Percentiles rank a stretch among this genome's conserved stretches.
Conservation (phyloP, 1,139 yeast species). For the Debaryomycetaceae sp. region DNA sequence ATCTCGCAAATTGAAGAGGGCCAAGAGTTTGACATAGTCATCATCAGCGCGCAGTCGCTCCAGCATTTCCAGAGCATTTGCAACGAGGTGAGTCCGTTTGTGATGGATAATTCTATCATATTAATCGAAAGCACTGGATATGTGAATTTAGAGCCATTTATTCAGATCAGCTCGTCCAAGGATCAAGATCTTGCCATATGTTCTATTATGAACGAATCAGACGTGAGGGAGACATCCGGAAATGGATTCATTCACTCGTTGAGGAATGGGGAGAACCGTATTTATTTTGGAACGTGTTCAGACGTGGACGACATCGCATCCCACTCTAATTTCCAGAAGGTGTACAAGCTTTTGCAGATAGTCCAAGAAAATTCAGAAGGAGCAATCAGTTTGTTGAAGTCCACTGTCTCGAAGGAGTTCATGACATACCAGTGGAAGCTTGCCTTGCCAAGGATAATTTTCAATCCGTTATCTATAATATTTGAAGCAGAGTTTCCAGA, state of each 20-base stretch:
- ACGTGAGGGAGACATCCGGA: slow-evolving; percentile 42
- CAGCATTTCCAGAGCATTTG: slow-evolving; percentile 40
- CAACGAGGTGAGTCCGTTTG: slow-evolving; percentile 22
- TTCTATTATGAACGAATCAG: slow-evolving; percentile 65
- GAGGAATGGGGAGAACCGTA: slow-evolving; percentile 33
- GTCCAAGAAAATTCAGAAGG: slow-evolving; percentile 32
- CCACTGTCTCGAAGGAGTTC: slow-evolving; percentile 55
- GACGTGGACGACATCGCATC: slow-evolving; percentile 10
- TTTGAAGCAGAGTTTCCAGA: slow-evolving; percentile 69
- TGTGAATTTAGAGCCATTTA: slow-evolving; percentile 68
- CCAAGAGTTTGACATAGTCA: slow-evolving; percentile 31
- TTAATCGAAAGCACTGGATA: slow-evolving; percentile 69
- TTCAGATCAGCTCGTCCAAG: slow-evolving; percentile 34
- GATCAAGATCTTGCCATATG: slow-evolving; percentile 39
- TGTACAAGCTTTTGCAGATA: slow-evolving; percentile 32
- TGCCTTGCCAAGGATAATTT: slow-evolving; percentile 73
- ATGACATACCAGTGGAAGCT: slow-evolving; percentile 80
- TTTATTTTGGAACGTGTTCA: slow-evolving; percentile 37
- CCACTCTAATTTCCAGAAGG: slow-evolving; percentile 22
- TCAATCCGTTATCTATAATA: slow-evolving; percentile 70
- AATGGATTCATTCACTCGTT: slow-evolving; percentile 26
- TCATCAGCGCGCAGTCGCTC: slow-evolving; percentile 35
- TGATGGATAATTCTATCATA: slow-evolving; percentile 41
- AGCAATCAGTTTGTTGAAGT: slow-evolving; percentile 43
- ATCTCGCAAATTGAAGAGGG: slow-evolving; percentile 16